Percentiles rank a stretch among this genome's conserved stretches.
Evolutionary conservation across 2,329 filamentous ascomycete species (phyloP).

Genomic region (Fusarium tricinctum): DNA sequence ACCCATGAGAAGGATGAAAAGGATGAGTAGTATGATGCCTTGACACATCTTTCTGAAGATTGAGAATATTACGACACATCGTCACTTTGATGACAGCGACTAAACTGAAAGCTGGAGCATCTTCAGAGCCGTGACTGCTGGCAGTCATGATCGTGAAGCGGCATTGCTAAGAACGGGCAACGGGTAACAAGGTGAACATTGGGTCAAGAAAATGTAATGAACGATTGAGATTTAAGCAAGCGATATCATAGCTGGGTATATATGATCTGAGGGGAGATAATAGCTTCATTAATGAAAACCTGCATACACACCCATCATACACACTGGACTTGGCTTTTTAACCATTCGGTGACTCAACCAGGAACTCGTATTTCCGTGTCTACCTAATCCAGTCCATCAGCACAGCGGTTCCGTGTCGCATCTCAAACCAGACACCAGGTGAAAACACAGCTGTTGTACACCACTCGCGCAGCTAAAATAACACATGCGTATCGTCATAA

Average conservation of each 20-base stretch:
- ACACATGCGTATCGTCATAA: conserved; percentile 33
- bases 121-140: neutral
- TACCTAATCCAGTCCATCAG: conserved; percentile 51
- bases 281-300: conserved; percentile 25
- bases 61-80: neutral
- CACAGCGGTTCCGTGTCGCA: conserved; percentile 45
- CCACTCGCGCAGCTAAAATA: conserved; percentile 42
- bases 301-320: conserved; percentile 13
- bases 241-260: neutral
- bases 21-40: neutral
- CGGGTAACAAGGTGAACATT: neutral
- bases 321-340: conserved; percentile 10
- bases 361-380: conserved; percentile 48
- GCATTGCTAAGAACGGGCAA: neutral
- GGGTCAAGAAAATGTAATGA: neutral
- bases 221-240: neutral
- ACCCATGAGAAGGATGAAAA: neutral
- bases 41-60: neutral
- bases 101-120: neutral
- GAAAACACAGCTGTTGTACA: conserved; percentile 48
- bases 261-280: conserved; percentile 12
- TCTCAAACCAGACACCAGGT: conserved; percentile 44
- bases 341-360: conserved; percentile 35
- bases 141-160: neutral
- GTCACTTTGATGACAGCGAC: neutral